Evolutionary conservation across 176 grass and related monocot species (phyloP).

Genomic region (Oryza punctata): DNA sequence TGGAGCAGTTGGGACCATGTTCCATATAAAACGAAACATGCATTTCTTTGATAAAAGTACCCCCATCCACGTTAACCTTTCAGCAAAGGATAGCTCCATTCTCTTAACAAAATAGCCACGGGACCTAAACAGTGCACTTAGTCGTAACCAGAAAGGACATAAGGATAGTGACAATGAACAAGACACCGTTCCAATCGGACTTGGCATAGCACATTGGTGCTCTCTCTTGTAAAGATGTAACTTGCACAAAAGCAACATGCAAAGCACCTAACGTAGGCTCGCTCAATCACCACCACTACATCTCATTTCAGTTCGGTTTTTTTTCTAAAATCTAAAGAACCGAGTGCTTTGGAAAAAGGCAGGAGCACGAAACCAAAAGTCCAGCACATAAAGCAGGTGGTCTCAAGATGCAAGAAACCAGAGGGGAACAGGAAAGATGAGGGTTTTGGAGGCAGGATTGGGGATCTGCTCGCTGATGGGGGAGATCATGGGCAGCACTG

Average conservation of each 20-base stretch:
- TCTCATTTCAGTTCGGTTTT: constrained; percentile 29
- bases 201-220: constrained; percentile 19
- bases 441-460: constrained; percentile 21
- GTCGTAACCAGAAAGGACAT: constrained; percentile 23
- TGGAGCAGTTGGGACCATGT: constrained; percentile 44
- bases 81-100: constrained; percentile 37
- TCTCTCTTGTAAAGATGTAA: constrained; percentile 29
- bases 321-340: constrained; percentile 24
- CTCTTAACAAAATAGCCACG: constrained; percentile 35
- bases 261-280: constrained; percentile 39
- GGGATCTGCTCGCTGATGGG: constrained; percentile 34
- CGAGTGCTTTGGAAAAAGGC: constrained; percentile 38
- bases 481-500: constrained; percentile 47
- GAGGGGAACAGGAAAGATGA: constrained; percentile 7
- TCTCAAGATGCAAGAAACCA: constrained; percentile 48
- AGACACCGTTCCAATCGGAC: constrained; percentile 22
- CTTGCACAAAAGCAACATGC: constrained; percentile 42
- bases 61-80: constrained; percentile 28
- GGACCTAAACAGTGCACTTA: constrained; percentile 22
- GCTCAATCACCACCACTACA: neutral
- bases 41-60: constrained; percentile 36
- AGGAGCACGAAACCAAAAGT: constrained; percentile 38
- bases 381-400: constrained; percentile 54
- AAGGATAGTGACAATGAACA: constrained; percentile 29
- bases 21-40: constrained; percentile 40